phyloP scores from a whole-genome alignment of 2,329 filamentous ascomycete genomes.

The Fusarium transvaalense region DNA sequence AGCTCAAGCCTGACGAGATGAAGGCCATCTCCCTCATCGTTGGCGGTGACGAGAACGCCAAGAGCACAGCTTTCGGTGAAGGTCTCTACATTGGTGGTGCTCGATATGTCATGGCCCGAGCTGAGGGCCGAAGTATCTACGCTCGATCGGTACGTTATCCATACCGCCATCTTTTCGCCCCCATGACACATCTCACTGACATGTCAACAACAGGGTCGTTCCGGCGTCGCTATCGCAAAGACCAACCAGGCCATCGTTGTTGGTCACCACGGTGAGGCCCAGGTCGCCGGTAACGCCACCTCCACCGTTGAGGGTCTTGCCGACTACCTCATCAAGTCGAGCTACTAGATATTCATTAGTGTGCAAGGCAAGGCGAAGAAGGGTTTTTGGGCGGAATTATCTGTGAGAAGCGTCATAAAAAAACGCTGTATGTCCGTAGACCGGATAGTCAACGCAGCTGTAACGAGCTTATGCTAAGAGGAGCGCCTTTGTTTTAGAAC shows the following conservation, averaged over 20 bases:
- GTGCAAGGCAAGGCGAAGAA: slow-evolving; percentile 5
- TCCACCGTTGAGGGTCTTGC: slow-evolving; percentile 84
- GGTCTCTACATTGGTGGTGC: slow-evolving; percentile 82
- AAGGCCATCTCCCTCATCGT: slow-evolving; percentile 69
- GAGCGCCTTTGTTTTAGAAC: slow-evolving; percentile 45
- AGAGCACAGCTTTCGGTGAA: slow-evolving; percentile 75
- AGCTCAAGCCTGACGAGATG: slow-evolving; percentile 66
- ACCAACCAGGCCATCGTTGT: slow-evolving; percentile 90
- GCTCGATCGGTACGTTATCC: slow-evolving; percentile 78
- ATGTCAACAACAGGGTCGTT: slow-evolving; percentile 68
- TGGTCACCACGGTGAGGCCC: slow-evolving; percentile 82
- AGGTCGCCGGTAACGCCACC: slow-evolving; percentile 80
- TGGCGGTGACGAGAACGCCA: slow-evolving; percentile 58
- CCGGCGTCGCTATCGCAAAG: slow-evolving; percentile 86
- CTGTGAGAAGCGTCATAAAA: slow-evolving; percentile 22
- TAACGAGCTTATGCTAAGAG: slow-evolving; percentile 43
- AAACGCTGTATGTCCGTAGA: slow-evolving; percentile 36
- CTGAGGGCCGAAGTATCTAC: slow-evolving; percentile 84
- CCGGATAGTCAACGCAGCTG: slow-evolving; percentile 38
- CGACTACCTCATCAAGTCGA: slow-evolving; percentile 84
- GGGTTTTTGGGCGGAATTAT: slow-evolving; percentile 15
- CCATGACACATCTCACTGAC: slow-evolving; percentile 9
- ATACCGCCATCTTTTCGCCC: background rate
- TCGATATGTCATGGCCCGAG: slow-evolving; percentile 82
- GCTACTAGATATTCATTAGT: slow-evolving; percentile 70